Conservation (phyloP, 441 rosid genomes). For the Populus hybrid region DNA sequence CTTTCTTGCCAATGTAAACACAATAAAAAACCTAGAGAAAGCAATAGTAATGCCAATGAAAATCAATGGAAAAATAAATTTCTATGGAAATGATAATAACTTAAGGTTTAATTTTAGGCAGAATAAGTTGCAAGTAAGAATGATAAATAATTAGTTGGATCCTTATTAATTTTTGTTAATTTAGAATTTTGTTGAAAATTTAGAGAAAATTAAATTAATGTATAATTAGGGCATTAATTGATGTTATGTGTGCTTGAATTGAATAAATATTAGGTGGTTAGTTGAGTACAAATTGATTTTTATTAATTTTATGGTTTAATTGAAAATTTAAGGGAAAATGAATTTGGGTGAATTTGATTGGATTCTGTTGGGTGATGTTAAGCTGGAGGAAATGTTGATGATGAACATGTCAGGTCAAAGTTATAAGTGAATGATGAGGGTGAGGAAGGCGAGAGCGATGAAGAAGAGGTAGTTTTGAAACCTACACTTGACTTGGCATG, state of each 20-base stretch:
- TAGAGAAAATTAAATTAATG: too few relatives aligned
- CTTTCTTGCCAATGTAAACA: too few relatives aligned
- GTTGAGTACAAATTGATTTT: background rate
- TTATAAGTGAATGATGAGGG: too few relatives aligned
- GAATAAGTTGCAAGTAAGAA: background rate
- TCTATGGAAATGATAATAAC: background rate
- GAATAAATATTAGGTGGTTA: background rate
- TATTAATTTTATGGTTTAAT: too few relatives aligned
- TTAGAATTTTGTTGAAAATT: background rate
- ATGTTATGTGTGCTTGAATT: background rate
- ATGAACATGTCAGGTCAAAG: too few relatives aligned
- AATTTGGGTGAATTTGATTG: background rate
- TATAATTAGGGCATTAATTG: background rate
- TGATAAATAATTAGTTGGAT: background rate
- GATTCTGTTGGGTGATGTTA: background rate
- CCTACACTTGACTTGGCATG: too few relatives aligned
- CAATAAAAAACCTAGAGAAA: too few relatives aligned
- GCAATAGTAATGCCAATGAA: too few relatives aligned
- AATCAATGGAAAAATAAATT: too few relatives aligned
- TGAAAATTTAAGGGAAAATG: too few relatives aligned
- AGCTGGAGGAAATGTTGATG: constrained; percentile 60
- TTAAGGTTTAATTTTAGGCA: background rate
- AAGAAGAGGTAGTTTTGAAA: too few relatives aligned
- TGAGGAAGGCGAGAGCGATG: too few relatives aligned
- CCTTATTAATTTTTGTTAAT: background rate